These are phyloP conservation scores for Asclepias syriaca DNA, from an alignment of 257 asterid genomes.

Conservation along the genomic window DNA sequence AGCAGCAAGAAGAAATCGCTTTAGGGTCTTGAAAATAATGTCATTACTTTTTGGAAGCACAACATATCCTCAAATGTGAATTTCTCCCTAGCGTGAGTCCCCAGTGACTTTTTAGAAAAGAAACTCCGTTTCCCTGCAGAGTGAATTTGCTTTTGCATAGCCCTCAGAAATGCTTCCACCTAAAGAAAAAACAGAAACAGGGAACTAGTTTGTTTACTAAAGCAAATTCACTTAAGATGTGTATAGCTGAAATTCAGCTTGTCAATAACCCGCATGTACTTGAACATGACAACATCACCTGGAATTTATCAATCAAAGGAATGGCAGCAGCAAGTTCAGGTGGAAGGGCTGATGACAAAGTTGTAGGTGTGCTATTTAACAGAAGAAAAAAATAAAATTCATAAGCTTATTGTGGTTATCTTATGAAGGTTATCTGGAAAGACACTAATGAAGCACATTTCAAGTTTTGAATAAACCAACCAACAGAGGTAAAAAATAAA, in stretches of 20 bases:
- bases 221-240: not conserved
- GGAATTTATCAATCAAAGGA: constrained; percentile 87
- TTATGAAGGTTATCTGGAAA: constrained; percentile 4
- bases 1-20: not conserved
- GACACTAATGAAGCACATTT: constrained; percentile 12
- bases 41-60: constrained; percentile 80
- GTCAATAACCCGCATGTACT: not conserved
- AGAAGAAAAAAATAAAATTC: constrained; percentile 1
- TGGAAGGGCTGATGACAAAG: constrained; percentile 74
- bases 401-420: constrained; percentile 3
- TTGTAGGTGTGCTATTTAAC: constrained; percentile 71
- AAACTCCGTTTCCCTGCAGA: constrained; percentile 85
- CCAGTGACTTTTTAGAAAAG: constrained; percentile 77
- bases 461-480: not conserved
- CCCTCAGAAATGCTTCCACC: constrained; percentile 96
- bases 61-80: constrained; percentile 96
- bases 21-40: constrained; percentile 7
- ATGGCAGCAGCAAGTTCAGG: constrained; percentile 90
- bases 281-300: constrained; percentile 38
- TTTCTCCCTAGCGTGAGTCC: constrained; percentile 70
- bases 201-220: not conserved
- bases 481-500: not conserved
- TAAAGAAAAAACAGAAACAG: constrained; percentile 20
- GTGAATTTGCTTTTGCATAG: constrained; percentile 91
- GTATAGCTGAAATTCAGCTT: not conserved